Conservation (phyloP, 2,329 filamentous ascomycete species). For the Cladorrhinum sp. region DNA sequence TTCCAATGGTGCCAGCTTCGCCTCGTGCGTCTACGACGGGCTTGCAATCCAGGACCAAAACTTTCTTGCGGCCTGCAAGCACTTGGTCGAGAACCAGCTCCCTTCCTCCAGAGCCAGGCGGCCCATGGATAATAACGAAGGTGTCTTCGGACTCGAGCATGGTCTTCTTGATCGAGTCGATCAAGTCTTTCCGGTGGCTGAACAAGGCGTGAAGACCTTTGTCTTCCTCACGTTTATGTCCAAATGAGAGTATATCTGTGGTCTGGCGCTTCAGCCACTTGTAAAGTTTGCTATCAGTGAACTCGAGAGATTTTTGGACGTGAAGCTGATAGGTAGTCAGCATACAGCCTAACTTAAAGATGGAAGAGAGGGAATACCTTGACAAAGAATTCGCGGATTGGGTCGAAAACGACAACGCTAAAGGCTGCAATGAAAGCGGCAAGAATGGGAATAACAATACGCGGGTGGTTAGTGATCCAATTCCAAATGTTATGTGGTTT, state of each 20-base stretch:
- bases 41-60: slow-evolving; percentile 88
- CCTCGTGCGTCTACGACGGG: slow-evolving; percentile 87
- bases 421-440: slow-evolving; percentile 78
- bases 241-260: slow-evolving; percentile 61
- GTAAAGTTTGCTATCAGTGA: slow-evolving; percentile 70
- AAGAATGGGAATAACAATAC: slow-evolving; percentile 79
- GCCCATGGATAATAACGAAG: slow-evolving; percentile 90
- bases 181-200: slow-evolving; percentile 79
- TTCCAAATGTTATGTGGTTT: slow-evolving; percentile 79
- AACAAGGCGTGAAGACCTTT: slow-evolving; percentile 77
- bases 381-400: slow-evolving; percentile 90
- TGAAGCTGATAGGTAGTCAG: slow-evolving; percentile 49
- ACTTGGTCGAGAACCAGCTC: slow-evolving; percentile 85
- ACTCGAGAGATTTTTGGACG: slow-evolving; percentile 71
- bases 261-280: slow-evolving; percentile 78
- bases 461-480: slow-evolving; percentile 81
- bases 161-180: slow-evolving; percentile 80
- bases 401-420: slow-evolving; percentile 88
- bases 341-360: background rate
- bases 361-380: slow-evolving; percentile 40
- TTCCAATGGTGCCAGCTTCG: slow-evolving; percentile 79
- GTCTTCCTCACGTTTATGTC: slow-evolving; percentile 55
- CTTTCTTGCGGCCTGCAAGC: slow-evolving; percentile 70
- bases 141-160: slow-evolving; percentile 85
- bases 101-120: slow-evolving; percentile 84